Evolutionary conservation across 225 moss, liverwort and hornwort genomes (phyloP).

Genomic region (Ulota crispa): DNA sequence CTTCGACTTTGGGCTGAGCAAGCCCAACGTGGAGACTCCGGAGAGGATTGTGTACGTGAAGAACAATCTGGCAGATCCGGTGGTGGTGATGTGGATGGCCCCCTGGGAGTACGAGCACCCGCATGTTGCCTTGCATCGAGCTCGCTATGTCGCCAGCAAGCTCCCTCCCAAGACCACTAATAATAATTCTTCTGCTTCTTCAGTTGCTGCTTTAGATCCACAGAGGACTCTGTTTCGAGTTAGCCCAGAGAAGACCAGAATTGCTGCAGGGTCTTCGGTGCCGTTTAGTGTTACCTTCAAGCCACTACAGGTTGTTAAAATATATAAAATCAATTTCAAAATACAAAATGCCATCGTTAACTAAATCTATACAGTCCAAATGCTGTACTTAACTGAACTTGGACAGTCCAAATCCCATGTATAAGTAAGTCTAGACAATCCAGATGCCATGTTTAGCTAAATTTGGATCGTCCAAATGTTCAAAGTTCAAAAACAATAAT

Average conservation of each 20-base stretch:
- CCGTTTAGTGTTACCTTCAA: constrained; percentile 79
- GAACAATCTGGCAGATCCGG: constrained; percentile 77
- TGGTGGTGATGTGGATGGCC: constrained; percentile 72
- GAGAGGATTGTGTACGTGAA: constrained; percentile 67
- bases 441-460: no score
- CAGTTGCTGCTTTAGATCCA: constrained; percentile 22
- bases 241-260: constrained; percentile 54
- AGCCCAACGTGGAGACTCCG: constrained; percentile 58
- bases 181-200: no score
- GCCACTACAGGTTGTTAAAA: constrained; percentile 50
- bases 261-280: constrained; percentile 66
- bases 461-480: no score
- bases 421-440: no score
- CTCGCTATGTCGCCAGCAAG: constrained; percentile 44
- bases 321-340: no score
- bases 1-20: constrained; percentile 62
- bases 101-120: constrained; percentile 71
- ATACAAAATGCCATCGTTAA: no score
- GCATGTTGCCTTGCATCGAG: constrained; percentile 42
- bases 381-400: no score
- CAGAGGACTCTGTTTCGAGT: constrained; percentile 55
- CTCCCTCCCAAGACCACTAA: constrained; percentile 31
- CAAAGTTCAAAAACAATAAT: no score
- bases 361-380: no score
- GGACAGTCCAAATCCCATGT: no score